Evolutionary conservation across 139 green algal genomes (phyloP), one percentile per base, ranked within the genome.

Genomic region (Chlamydomonas schloesseri): DNA sequence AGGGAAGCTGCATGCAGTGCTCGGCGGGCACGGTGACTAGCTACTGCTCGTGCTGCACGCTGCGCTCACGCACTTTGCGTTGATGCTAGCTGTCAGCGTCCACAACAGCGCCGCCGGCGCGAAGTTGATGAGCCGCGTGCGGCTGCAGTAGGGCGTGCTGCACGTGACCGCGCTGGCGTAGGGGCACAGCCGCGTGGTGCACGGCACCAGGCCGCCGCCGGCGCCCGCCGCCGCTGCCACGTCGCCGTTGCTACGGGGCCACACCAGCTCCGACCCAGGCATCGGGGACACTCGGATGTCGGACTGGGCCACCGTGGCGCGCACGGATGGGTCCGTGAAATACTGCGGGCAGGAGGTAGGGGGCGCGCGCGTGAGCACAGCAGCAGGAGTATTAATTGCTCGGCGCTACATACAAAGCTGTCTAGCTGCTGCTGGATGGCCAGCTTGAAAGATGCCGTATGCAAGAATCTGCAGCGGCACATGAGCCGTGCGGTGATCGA

Each of bases 251-350:
- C 24, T n/a, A 20, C 55, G 76, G 23, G 20, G 23, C 78, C 78
- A 84, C 42, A 84, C 64, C 42, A 74, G 42, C 13, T 74, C 29
- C 10, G 78, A 84, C 1, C 78, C 78, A 0, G 64, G 78, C 28
- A 84, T 13, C 8, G 26, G 64, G 34, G 18, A 47, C 11, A 84
- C 37, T 0, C 21, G 9, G 3, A 84, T 18, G 14, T 3, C 1
- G 64, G 36, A 29, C 78, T 65, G 60, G 5, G n/a, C 5, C 18
- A 84, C 78, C 1, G 78, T 84, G 20, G 64, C 29, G 18, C 31
- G 65, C 29, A 31, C 60, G n/a, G 55, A 64, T 1, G 60, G 78
- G 21, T 31, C 26, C 36, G 74, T 42, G 4, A 75, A 24, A 3
- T 75, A 21, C 75, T 82, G 75, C 21, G 58, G 18, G 50, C 24